Evolutionary conservation across 805 yeast species (phyloP), one percentile per base, ranked within the genome.

Genomic region (Kuraishia hungarica): DNA sequence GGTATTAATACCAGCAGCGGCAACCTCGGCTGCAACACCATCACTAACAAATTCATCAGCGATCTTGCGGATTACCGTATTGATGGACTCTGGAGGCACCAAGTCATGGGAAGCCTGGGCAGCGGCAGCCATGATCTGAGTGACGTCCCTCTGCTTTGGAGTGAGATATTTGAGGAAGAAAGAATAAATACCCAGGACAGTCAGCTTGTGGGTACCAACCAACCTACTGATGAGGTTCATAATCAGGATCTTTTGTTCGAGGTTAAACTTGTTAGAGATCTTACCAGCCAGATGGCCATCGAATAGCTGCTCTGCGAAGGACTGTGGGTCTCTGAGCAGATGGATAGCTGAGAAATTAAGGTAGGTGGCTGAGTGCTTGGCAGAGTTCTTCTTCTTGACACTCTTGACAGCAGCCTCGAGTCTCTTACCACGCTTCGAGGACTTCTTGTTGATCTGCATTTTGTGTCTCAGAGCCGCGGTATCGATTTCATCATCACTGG

Each of bases 21-120:
- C 97, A 54, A 92, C 99, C 72, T 94, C 97, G 39, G 96, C 84
- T 17, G 97, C 91, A 47, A 94, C 99, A 78, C 99, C 99, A 66
- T 94, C 98, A 61, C 96, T 87, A 24, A 94, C 97, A 64, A 94
- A 94, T 72, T 94, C 99, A 71, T 94, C 96, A 1, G 99, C 98
- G 60, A 94, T 84, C 67, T 93, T 94, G 56, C 97, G 82, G 10
- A 94, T 85, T 61, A 94, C 83, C 53, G 86, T 85, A 50, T 79
- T 75, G 57, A 94, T 80, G 17, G 84, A 82, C 68, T 94, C 99
- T 5, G 99, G 99, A 24, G 99, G 99, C 7, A 94, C 97, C 64
- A 94, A 76, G 65, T 94, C 98, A 67, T 94, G 99, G 26, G 96
- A 81, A 0, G 98, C 90, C 75, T 94, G 99, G 0, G 99, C 99